Percentiles rank a stretch among this genome's conserved stretches.
Conservation (phyloP, 1,284 basidiomycete species). For the Xanthoconium separans region DNA sequence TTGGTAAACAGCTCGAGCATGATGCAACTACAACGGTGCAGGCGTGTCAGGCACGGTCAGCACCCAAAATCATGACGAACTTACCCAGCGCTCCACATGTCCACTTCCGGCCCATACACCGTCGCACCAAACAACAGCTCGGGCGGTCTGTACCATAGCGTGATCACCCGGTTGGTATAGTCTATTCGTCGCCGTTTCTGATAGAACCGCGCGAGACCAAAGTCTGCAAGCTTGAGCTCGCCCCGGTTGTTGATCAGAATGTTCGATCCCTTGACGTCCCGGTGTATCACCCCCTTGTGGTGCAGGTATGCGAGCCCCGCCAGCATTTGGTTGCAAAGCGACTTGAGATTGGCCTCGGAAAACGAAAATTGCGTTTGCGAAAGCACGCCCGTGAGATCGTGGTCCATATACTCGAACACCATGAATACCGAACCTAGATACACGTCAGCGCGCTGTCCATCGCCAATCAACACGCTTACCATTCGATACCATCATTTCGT, state of each 20-base stretch:
- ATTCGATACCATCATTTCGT: constrained; percentile 98
- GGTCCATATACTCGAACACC: constrained; percentile 99
- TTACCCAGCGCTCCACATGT: constrained; percentile 99
- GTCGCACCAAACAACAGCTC: constrained; percentile 96
- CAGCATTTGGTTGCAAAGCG: constrained; percentile 93
- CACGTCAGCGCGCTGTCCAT: constrained; percentile 11
- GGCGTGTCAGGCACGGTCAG: not conserved
- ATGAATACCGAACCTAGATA: constrained; percentile 89
- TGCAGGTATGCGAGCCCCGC: constrained; percentile 93
- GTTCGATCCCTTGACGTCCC: constrained; percentile 98
- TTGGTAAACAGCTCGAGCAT: constrained; percentile 97
- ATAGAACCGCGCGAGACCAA: constrained; percentile 97
- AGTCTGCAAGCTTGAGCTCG: constrained; percentile 95
- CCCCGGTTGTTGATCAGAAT: constrained; percentile 94
- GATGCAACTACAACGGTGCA: constrained; percentile 72
- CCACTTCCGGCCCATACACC: constrained; percentile 97
- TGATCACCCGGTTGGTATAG: constrained; percentile 99
- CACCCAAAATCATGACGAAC: not conserved
- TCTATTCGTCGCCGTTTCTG: constrained; percentile 87
- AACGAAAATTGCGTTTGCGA: constrained; percentile 89
- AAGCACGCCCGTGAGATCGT: constrained; percentile 94
- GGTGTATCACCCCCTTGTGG: constrained; percentile 92
- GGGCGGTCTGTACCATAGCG: constrained; percentile 97
- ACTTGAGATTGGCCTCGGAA: constrained; percentile 88
- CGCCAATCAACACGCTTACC: constrained; percentile 50